Percentiles rank a stretch among this genome's conserved stretches.
Conservation (phyloP, 192 early-diverging fungal genomes). For the Gigaspora rosea region DNA sequence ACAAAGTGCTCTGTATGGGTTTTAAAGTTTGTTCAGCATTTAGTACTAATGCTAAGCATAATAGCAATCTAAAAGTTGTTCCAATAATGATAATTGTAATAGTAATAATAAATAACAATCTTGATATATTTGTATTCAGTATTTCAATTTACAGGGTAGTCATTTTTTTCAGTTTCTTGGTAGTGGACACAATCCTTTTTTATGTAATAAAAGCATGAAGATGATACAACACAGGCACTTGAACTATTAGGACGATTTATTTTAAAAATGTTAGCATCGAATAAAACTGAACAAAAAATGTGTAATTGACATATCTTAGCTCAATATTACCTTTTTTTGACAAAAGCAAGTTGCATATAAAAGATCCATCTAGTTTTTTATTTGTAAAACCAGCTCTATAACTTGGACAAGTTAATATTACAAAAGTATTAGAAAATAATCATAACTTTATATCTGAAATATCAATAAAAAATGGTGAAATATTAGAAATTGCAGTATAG, state of each 20-base stretch:
- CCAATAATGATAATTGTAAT: too few relatives aligned
- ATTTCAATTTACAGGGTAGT: neutral
- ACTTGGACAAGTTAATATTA: neutral
- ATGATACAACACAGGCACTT: neutral
- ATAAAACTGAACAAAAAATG: neutral
- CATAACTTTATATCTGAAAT: neutral
- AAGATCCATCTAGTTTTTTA: neutral
- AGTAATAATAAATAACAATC: too few relatives aligned
- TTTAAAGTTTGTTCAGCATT: neutral
- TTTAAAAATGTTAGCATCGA: neutral
- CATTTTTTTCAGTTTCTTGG: neutral
- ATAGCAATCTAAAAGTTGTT: too few relatives aligned
- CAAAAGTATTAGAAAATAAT: neutral
- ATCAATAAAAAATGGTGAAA: neutral
- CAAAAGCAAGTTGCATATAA: neutral
- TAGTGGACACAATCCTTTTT: neutral
- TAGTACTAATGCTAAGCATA: neutral
- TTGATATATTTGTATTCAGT: neutral
- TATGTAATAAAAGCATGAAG: neutral
- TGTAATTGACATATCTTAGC: neutral
- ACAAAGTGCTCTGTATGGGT: neutral
- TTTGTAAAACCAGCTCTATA: neutral
- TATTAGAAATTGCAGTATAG: neutral
- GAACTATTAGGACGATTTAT: constrained; percentile 7
- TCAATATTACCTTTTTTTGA: neutral